Percentiles rank a stretch among this genome's conserved stretches.
Conservation (phyloP, 1,284 basidiomycete genomes). For the Pseudozyma thailandica region DNA sequence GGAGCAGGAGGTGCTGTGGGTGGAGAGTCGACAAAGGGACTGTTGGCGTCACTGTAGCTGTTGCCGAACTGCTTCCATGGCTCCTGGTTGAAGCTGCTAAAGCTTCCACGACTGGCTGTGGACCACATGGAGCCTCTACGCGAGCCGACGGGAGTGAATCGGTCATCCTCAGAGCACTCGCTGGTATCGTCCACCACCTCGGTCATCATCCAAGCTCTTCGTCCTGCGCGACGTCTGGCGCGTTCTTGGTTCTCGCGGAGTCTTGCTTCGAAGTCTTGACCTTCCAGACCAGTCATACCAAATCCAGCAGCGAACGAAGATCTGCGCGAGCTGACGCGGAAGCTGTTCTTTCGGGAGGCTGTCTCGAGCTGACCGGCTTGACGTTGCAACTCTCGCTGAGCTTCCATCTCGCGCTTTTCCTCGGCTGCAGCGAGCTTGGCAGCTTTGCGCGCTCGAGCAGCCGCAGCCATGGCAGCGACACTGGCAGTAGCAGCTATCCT, state of each 20-base stretch:
- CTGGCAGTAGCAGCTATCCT: conserved; percentile 57
- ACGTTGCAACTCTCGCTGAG: conserved; percentile 40
- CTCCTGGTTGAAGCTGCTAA: conserved; percentile 49
- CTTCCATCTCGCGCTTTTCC: conserved; percentile 49
- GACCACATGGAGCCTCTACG: conserved; percentile 55
- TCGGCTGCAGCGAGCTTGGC: conserved; percentile 51
- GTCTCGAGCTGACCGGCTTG: conserved; percentile 30
- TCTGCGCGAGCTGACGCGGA: conserved; percentile 47
- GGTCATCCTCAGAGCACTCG: conserved; percentile 59
- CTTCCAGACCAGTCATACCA: conserved; percentile 48
- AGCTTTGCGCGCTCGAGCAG: conserved; percentile 58
- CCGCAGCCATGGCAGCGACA: conserved; percentile 62
- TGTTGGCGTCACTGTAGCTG: conserved; percentile 43
- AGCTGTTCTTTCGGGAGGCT: conserved; percentile 49
- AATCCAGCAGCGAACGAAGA: conserved; percentile 52
- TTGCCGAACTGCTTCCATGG: conserved; percentile 46
- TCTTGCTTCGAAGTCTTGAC: conserved; percentile 55
- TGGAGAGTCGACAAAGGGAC: conserved; percentile 41
- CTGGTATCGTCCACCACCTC: conserved; percentile 61
- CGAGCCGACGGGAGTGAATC: conserved; percentile 61
- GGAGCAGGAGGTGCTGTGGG: conserved; percentile 44
- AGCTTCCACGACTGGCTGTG: conserved; percentile 41
- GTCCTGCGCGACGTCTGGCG: conserved; percentile 50
- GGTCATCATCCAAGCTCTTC: conserved; percentile 64
- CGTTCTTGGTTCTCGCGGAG: conserved; percentile 64